Conservation (phyloP, 73 alveolate species). For the Halteria grandinella region DNA sequence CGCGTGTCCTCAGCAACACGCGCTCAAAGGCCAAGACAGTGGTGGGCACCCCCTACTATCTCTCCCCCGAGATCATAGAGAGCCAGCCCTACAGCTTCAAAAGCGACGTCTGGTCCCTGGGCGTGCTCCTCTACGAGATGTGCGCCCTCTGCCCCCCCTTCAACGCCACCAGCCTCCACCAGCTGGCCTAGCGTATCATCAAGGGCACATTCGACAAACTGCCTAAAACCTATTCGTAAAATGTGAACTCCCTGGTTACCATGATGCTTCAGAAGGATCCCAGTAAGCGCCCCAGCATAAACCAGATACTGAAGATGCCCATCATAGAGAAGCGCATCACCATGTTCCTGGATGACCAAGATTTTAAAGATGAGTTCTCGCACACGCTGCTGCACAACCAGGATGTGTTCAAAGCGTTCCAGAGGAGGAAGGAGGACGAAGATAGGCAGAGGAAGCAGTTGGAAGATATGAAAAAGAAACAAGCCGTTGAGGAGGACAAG, state of each 20-base stretch:
- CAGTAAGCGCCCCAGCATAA: constrained; percentile 82
- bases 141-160: constrained; percentile 87
- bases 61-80: constrained; percentile 86
- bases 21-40: constrained; percentile 79
- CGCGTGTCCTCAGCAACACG: constrained; percentile 76
- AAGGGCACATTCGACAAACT: constrained; percentile 75
- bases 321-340: constrained; percentile 72
- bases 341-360: constrained; percentile 78
- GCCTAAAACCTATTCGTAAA: constrained; percentile 77
- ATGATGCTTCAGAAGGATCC: constrained; percentile 75
- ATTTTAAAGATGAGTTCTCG: constrained; percentile 79
- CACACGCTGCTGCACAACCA: constrained; percentile 85
- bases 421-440: constrained; percentile 31
- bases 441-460: background rate
- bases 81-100: constrained; percentile 80
- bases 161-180: constrained; percentile 82
- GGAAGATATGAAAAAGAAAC: constrained; percentile 22
- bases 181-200: constrained; percentile 77
- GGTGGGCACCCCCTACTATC: constrained; percentile 90
- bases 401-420: constrained; percentile 53
- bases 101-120: constrained; percentile 89
- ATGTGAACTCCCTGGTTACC: constrained; percentile 72
- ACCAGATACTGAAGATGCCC: constrained; percentile 83
- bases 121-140: constrained; percentile 89
- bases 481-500: constrained; percentile 44